These are phyloP conservation scores for Aristolochia californica DNA, from an alignment of 164 flowering plant species.

Conservation along the genomic window DNA sequence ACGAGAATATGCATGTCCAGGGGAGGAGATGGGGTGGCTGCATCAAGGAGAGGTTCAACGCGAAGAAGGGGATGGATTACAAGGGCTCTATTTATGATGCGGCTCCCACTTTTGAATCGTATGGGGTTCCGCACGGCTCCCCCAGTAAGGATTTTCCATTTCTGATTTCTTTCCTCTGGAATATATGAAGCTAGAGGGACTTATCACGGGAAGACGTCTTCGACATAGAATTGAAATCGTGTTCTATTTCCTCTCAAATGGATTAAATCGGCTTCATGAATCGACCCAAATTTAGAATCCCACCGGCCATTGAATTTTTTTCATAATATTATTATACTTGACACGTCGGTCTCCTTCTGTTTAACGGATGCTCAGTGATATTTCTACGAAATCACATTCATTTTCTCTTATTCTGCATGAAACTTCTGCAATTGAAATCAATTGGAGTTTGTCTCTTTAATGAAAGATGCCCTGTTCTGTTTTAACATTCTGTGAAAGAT, in stretches of 20 bases:
- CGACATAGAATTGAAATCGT: not conserved
- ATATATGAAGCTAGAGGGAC: not conserved
- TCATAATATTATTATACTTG: not conserved
- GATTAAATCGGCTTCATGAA: not conserved
- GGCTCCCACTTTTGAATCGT: constrained; percentile 67
- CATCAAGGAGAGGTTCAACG: constrained; percentile 41
- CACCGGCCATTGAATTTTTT: not conserved
- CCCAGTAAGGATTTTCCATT: constrained; percentile 36
- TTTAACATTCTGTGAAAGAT: constrained; percentile 4
- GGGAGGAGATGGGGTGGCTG: constrained; percentile 85
- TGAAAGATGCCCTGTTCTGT: not conserved
- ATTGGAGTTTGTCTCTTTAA: too few relatives aligned
- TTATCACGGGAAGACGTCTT: not conserved
- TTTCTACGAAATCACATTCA: too few relatives aligned
- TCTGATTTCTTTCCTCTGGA: not conserved
- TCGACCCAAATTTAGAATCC: too few relatives aligned
- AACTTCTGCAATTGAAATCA: too few relatives aligned
- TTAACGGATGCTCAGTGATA: too few relatives aligned
- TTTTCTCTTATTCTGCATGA: too few relatives aligned
- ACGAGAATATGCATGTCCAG: constrained; percentile 72
- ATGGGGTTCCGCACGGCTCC: constrained; percentile 88
- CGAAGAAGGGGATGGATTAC: constrained; percentile 40
- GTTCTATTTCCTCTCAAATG: too few relatives aligned
- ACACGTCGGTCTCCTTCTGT: not conserved
- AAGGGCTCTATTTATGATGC: constrained; percentile 84